Percentiles rank a stretch among this genome's conserved stretches.
These are phyloP conservation scores for Amoebophrya sp. DNA, from an alignment of 169 alveolate species.

Conservation along the genomic window DNA sequence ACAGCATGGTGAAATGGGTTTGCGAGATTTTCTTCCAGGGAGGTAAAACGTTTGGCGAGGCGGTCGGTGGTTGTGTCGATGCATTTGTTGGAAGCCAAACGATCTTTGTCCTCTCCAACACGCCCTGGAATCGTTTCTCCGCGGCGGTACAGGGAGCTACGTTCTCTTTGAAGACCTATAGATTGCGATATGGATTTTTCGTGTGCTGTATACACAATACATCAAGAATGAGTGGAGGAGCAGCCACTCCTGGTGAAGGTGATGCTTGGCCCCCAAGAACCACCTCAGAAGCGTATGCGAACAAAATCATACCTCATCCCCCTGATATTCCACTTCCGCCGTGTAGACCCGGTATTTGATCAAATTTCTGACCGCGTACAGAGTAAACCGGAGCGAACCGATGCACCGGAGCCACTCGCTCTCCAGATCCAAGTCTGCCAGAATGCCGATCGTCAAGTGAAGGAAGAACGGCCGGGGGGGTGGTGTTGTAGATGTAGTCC, in stretches of 20 bases:
- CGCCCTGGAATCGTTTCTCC: too few species aligned
- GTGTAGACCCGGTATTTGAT: neutral
- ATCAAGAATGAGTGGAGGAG: too few species aligned
- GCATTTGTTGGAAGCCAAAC: too few species aligned
- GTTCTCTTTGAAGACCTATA: too few species aligned
- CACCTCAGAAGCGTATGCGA: neutral
- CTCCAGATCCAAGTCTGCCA: neutral
- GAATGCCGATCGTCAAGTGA: neutral
- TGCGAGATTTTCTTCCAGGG: too few species aligned
- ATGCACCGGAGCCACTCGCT: neutral
- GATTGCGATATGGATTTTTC: too few species aligned
- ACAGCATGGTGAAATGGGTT: neutral
- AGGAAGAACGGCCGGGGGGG: neutral
- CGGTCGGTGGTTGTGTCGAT: too few species aligned
- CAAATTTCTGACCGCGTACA: neutral
- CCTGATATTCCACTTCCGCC: neutral
- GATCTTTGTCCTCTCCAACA: too few species aligned
- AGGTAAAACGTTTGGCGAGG: too few species aligned
- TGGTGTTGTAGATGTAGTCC: neutral
- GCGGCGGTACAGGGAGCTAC: too few species aligned
- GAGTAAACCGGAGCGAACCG: neutral
- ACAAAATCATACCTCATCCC: neutral
- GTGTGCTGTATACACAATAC: too few species aligned
- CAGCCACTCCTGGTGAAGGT: neutral
- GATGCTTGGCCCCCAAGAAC: neutral